Conservation (phyloP, 805 yeast species). For the Kodamaea hsintzibuensis region DNA sequence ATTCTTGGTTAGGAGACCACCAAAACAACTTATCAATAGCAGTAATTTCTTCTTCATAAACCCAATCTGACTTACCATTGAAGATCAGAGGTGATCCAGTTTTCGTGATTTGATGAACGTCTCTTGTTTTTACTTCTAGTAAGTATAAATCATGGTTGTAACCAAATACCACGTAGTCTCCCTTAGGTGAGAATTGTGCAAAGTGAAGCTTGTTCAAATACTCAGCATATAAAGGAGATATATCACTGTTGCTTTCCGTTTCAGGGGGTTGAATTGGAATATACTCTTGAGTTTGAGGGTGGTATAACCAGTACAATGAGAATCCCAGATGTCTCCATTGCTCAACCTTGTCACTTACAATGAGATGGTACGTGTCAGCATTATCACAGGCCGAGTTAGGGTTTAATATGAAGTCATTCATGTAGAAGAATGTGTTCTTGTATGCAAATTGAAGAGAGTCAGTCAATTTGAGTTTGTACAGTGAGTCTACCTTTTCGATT, state of each 20-base stretch:
- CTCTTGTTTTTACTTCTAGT: constrained; percentile 33
- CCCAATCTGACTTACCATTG: constrained; percentile 94
- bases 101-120: constrained; percentile 52
- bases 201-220: constrained; percentile 28
- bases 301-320: constrained; percentile 39
- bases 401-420: constrained; percentile 36
- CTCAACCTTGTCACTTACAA: constrained; percentile 48
- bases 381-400: constrained; percentile 45
- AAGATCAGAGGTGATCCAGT: constrained; percentile 74
- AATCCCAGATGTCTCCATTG: constrained; percentile 47
- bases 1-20: constrained; percentile 84
- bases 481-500: constrained; percentile 28
- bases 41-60: constrained; percentile 87
- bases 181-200: constrained; percentile 76
- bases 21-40: constrained; percentile 70
- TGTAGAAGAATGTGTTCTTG: constrained; percentile 38
- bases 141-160: constrained; percentile 68
- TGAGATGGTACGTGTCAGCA: constrained; percentile 45
- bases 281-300: constrained; percentile 25
- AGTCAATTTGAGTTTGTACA: constrained; percentile 29
- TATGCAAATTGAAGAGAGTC: constrained; percentile 38
- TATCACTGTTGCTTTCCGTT: background rate
- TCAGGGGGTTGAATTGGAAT: constrained; percentile 29
- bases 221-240: constrained; percentile 9
- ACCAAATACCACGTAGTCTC: constrained; percentile 65